A percentile compares a stretch with the other conserved stretches of the same genome.
These are phyloP conservation scores for Penicillium paradoxum DNA, from an alignment of 495 filamentous ascomycete species.

Conservation along the genomic window DNA sequence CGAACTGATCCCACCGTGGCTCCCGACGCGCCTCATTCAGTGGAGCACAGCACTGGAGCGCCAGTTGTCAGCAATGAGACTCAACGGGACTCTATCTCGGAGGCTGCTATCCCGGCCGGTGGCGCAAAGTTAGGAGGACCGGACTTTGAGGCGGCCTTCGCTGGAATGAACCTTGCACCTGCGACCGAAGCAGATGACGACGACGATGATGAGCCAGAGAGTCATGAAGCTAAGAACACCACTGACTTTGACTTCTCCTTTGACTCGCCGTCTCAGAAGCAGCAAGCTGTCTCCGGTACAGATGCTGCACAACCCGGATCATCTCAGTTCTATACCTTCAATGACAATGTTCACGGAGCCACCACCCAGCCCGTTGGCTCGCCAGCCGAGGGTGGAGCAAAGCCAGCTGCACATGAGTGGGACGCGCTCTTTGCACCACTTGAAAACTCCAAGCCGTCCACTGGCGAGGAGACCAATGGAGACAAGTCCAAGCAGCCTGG, in stretches of 20 bases:
- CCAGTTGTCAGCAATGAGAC: conserved; percentile 40
- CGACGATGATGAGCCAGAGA: conserved; percentile 54
- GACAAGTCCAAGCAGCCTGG: conserved; percentile 44
- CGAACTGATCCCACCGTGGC: conserved; percentile 57
- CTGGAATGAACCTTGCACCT: conserved; percentile 58
- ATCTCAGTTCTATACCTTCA: conserved; percentile 42
- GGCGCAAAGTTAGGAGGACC: conserved; percentile 35
- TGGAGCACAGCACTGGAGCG: conserved; percentile 37
- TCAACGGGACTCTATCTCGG: conserved; percentile 14
- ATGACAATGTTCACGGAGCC: conserved; percentile 48
- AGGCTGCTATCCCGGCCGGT: conserved; percentile 14
- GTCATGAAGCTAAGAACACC: conserved; percentile 37
- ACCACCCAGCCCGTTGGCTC: conserved; percentile 19
- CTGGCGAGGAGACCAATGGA: conserved; percentile 23
- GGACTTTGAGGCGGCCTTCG: conserved; percentile 90
- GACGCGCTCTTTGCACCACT: conserved; percentile 87
- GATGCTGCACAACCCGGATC: conserved; percentile 18
- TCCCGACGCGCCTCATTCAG: conserved; percentile 43
- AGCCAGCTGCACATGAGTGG: conserved; percentile 67
- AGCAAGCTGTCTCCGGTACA: conserved; percentile 19
- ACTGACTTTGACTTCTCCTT: conserved; percentile 70
- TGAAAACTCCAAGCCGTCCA: conserved; percentile 49
- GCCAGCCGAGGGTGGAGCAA: conserved; percentile 27
- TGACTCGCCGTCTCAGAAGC: conserved; percentile 43
- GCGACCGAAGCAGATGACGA: conserved; percentile 78